Conservation (phyloP, 139 green algal species). For the Mesotaenium endlicherianum region DNA sequence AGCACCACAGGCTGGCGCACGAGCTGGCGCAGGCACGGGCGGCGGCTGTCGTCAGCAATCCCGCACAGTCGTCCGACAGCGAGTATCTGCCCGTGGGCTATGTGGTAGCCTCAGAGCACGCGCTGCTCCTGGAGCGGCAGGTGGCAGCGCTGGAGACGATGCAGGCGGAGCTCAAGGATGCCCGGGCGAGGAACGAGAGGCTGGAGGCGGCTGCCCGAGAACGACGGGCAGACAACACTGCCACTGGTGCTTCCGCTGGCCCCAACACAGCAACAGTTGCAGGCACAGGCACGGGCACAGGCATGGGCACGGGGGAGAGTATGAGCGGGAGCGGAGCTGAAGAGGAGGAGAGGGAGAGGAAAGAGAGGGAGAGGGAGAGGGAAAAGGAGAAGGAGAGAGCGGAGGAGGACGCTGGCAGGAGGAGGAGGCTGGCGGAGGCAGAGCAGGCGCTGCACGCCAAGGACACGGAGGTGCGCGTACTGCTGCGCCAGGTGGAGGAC, state of each 20-base stretch:
- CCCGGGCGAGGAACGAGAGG: not conserved
- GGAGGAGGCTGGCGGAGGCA: not conserved
- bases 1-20: slow-evolving; percentile 27
- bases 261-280: not conserved
- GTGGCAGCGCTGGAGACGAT: not conserved
- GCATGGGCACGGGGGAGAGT: not conserved
- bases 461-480: not conserved
- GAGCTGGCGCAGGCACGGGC: slow-evolving; percentile 15
- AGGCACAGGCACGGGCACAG: not conserved
- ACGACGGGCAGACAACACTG: not conserved
- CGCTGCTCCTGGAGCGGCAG: not conserved
- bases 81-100: not conserved
- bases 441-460: not conserved
- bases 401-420: not conserved
- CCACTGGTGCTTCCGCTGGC: not conserved
- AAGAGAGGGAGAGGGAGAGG: not conserved
- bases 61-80: too few species aligned
- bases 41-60: not conserved
- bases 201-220: not conserved
- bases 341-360: not conserved
- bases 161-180: not conserved
- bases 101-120: too few species aligned
- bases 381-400: not conserved
- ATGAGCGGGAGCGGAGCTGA: slow-evolving; percentile 7
- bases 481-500: slow-evolving; percentile 14